These are phyloP conservation scores for Cladochytrium tenue DNA, from an alignment of 371 early-diverging fungal species.

Conservation along the genomic window DNA sequence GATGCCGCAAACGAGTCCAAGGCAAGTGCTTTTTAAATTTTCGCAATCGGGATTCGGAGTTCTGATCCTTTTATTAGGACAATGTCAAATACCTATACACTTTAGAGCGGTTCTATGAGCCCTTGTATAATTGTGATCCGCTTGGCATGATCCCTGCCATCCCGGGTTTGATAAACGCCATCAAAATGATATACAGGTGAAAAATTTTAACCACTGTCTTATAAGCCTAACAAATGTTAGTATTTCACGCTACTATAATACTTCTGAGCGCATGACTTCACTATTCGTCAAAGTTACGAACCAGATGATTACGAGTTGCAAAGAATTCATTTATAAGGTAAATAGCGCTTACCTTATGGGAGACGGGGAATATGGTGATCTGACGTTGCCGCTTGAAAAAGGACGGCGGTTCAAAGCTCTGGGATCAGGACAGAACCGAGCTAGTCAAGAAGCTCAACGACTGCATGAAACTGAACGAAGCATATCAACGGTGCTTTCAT, in stretches of 20 bases:
- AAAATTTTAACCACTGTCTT: constrained; percentile 1
- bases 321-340: constrained; percentile 60
- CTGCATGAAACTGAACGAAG: constrained; percentile 59
- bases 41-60: background rate
- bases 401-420: constrained; percentile 60
- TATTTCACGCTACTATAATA: constrained; percentile 67
- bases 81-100: constrained; percentile 68
- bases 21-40: constrained; percentile 25
- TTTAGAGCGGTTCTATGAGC: constrained; percentile 63
- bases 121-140: constrained; percentile 60
- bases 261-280: constrained; percentile 67
- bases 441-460: constrained; percentile 55
- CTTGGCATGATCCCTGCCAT: constrained; percentile 62
- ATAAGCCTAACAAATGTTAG: no score
- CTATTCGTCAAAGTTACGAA: constrained; percentile 67
- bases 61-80: constrained; percentile 35
- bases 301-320: constrained; percentile 69
- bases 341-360: background rate
- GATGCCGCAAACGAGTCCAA: constrained; percentile 69
- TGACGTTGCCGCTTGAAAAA: background rate
- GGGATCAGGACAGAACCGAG: constrained; percentile 58
- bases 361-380: background rate
- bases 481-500: constrained; percentile 62
- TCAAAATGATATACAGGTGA: constrained; percentile 65
- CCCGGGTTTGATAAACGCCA: constrained; percentile 65